phyloP scores from a whole-genome alignment of 768 basidiomycete genomes.

The Trametes gibbosa region DNA sequence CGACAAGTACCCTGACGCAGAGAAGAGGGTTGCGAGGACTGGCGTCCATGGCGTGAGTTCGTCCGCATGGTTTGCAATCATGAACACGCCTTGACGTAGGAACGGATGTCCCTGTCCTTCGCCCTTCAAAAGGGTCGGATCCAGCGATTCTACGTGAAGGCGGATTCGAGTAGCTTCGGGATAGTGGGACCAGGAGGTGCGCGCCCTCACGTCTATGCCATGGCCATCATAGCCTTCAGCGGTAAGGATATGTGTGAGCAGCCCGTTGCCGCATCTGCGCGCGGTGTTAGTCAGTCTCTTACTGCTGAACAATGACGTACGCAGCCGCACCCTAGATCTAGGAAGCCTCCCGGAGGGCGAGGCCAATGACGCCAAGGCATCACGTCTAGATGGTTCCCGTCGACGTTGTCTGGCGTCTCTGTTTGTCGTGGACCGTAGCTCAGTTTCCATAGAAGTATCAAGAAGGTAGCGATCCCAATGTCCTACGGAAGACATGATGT shows the following conservation, averaged over 20 bases:
- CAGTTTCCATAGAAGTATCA: constrained; percentile 88
- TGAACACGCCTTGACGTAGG: constrained; percentile 54
- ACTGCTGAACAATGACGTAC: neutral
- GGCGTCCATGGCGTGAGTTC: constrained; percentile 96
- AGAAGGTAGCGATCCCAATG: constrained; percentile 90
- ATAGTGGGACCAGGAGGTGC: constrained; percentile 83
- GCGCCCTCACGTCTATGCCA: constrained; percentile 84
- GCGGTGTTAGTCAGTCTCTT: neutral
- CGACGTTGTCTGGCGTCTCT: neutral
- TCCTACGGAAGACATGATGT: constrained; percentile 50
- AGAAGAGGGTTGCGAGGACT: constrained; percentile 62
- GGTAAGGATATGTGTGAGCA: constrained; percentile 83
- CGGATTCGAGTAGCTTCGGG: constrained; percentile 55
- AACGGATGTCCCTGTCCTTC: constrained; percentile 21
- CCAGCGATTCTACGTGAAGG: constrained; percentile 68
- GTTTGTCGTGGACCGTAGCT: constrained; percentile 21
- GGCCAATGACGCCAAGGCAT: constrained; percentile 72
- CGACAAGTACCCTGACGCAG: constrained; percentile 66
- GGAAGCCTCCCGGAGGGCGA: constrained; percentile 78
- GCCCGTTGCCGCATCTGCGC: constrained; percentile 84
- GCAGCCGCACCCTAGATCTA: constrained; percentile 75
- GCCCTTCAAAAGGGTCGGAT: constrained; percentile 45
- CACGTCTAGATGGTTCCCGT: constrained; percentile 15
- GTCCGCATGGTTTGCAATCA: constrained; percentile 96
- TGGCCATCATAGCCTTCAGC: constrained; percentile 81